A percentile compares a stretch with the other conserved stretches of the same genome.
phyloP scores from a whole-genome alignment of 176 grass and related monocot species.

The Oryza brachyantha region DNA sequence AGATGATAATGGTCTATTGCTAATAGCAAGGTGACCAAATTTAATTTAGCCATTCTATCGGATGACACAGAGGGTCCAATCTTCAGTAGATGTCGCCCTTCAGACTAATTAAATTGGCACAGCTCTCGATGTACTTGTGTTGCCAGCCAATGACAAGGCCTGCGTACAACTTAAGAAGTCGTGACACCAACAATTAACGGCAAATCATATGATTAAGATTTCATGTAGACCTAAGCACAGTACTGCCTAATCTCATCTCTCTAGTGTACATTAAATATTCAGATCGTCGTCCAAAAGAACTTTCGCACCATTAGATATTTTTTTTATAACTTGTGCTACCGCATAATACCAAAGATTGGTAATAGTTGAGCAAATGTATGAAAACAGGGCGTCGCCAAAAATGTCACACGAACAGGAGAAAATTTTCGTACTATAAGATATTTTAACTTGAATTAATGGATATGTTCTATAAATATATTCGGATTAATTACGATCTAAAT shows the following conservation, averaged over 20 bases:
- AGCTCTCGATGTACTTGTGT: slow-evolving; percentile 29
- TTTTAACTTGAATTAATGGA: no score
- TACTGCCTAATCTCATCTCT: not conserved
- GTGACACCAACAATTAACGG: slow-evolving; percentile 19
- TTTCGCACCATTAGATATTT: not conserved
- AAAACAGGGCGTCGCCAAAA: not conserved
- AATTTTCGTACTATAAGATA: no score
- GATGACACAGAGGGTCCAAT: slow-evolving; percentile 1
- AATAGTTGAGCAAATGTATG: not conserved
- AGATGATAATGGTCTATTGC: not conserved
- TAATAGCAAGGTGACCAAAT: not conserved
- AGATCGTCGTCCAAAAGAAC: not conserved
- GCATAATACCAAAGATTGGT: not conserved
- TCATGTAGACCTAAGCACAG: not conserved
- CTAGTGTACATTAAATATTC: not conserved
- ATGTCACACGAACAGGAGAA: no score
- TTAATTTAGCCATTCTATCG: not conserved
- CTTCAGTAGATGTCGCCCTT: slow-evolving; percentile 1
- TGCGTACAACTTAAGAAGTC: not conserved
- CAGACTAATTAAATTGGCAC: slow-evolving; percentile 13
- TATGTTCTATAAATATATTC: no score
- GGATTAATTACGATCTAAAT: no score
- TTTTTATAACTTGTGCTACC: not conserved
- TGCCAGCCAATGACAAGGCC: slow-evolving; percentile 42
- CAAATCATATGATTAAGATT: slow-evolving; percentile 15